A percentile compares a stretch with the other conserved stretches of the same genome.
These are phyloP conservation scores for Monosporascus ibericus DNA, from an alignment of 2,329 filamentous ascomycete genomes.

Conservation along the genomic window DNA sequence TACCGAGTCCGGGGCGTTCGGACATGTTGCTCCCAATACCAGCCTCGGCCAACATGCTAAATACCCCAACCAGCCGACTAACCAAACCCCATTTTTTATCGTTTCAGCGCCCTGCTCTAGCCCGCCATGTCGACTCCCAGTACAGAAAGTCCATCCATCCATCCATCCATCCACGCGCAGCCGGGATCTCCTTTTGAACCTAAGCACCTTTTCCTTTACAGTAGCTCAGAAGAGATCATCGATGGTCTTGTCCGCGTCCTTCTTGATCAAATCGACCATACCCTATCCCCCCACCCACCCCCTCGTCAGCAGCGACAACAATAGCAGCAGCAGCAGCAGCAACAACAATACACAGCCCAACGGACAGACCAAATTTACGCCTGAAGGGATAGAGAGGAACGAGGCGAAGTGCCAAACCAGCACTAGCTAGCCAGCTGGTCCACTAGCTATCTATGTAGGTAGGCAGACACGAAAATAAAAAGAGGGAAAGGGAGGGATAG, in stretches of 20 bases:
- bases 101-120: too few species aligned
- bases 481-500: neutral
- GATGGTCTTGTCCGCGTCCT: constrained; percentile 89
- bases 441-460: neutral
- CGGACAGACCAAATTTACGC: too few species aligned
- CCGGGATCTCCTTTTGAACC: neutral
- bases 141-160: too few species aligned
- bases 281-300: constrained; percentile 53
- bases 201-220: neutral
- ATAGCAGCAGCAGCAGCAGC: constrained; percentile 8
- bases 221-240: constrained; percentile 71
- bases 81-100: too few species aligned
- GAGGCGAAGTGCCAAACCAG: too few species aligned
- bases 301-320: constrained; percentile 15
- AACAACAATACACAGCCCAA: neutral
- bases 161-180: neutral
- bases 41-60: too few species aligned
- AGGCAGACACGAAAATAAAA: neutral
- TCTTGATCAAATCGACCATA: constrained; percentile 89
- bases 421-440: too few species aligned
- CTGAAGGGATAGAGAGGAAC: neutral
- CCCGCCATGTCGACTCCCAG: too few species aligned
- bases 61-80: too few species aligned
- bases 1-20: too few species aligned
- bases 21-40: too few species aligned